Base-by-base conservation (phyloP, 768 basidiomycete genomes). In the Russula brevipes region DNA sequence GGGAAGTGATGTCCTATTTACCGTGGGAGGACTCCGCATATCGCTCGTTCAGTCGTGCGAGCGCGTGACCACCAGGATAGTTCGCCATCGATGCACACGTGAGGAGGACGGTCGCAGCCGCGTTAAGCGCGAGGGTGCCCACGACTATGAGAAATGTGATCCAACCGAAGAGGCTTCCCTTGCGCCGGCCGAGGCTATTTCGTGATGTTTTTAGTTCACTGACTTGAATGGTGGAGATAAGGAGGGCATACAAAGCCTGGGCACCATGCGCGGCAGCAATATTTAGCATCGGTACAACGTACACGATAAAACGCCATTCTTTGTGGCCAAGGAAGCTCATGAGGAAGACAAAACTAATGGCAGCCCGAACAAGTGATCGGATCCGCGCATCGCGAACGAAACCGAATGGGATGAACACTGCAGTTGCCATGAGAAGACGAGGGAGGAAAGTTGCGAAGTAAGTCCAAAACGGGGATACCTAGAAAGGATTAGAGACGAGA, bases 231-330 rank as follows among this genome's bases (percentile, higher is more conserved):
- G 39, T 38, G 14, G 5, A 38, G 31, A 50, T 50, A n/a, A 46
- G 8, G 24, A 19, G 54, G 31, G 74, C 88, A 66, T 74, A 95
- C 90, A 94, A 72, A 72, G 79, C 82, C 5, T 76, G 72, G 2
- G 84, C 78, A 3, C 85, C 87, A 16, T 85, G 73, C 0, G 94
- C 87, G 2, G 90, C 93, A 2, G 87, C 83, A 3, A 94, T 73
- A 68, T 97, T 96, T 73, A 93, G 77, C 2, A 84, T 71, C 0
- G 95, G 94, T 0, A 98, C 82, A 17, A 85, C 81, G 70, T 98
- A 98, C 8, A 93, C 81, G 60, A 98, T 78, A 74, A 99, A 99
- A 7, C 97, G 83, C 97, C 97, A 99, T 75, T 99, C 97, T 72
- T 99, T 99, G 75, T 99, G 97, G 0, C 83, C 87, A 1, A 98